Evolutionary conservation across 2,329 filamentous ascomycete genomes (phyloP).

Genomic region (Diaporthe sp.): DNA sequence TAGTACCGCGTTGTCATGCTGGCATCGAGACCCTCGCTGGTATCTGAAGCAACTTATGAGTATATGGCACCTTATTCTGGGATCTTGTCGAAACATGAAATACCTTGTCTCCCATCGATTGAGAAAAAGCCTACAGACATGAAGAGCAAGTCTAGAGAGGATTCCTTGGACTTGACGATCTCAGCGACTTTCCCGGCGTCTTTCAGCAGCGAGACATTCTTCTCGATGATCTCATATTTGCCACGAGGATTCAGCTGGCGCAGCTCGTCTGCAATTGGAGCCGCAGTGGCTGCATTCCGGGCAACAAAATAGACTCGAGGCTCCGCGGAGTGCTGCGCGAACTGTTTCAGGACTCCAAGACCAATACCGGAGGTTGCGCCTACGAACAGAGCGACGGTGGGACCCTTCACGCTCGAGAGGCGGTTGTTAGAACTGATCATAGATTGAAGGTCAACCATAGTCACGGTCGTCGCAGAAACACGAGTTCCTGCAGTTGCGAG

Average conservation of each 20-base stretch:
- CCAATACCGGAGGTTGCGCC: slow-evolving; percentile 25
- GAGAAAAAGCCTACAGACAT: slow-evolving; percentile 49
- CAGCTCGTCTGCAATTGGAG: slow-evolving; percentile 48
- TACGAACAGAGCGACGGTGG: slow-evolving; percentile 15
- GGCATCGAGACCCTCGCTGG: slow-evolving; percentile 61
- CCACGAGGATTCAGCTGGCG: slow-evolving; percentile 48
- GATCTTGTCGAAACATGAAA: neutral
- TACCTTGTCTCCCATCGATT: slow-evolving; percentile 42
- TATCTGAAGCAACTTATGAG: slow-evolving; percentile 46
- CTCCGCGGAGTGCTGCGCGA: slow-evolving; percentile 13
- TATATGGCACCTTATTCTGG: neutral
- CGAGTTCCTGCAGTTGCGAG: neutral
- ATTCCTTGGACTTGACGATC: slow-evolving; percentile 42
- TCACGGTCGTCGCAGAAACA: neutral
- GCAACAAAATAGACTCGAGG: slow-evolving; percentile 25
- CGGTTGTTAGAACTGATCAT: slow-evolving; percentile 14
- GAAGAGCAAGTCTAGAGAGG: slow-evolving; percentile 50
- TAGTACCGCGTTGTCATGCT: slow-evolving; percentile 62
- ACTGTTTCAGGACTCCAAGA: slow-evolving; percentile 19
- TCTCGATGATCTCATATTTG: slow-evolving; percentile 50
- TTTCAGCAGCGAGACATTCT: slow-evolving; percentile 47
- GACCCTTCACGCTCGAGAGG: slow-evolving; percentile 15
- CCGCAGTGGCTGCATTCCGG: neutral
- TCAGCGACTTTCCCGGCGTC: slow-evolving; percentile 46
- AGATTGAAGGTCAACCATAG: slow-evolving; percentile 17